A percentile compares a stretch with the other conserved stretches of the same genome.
phyloP scores from a whole-genome alignment of 768 basidiomycete genomes.

The Tephrocybe rancida region DNA sequence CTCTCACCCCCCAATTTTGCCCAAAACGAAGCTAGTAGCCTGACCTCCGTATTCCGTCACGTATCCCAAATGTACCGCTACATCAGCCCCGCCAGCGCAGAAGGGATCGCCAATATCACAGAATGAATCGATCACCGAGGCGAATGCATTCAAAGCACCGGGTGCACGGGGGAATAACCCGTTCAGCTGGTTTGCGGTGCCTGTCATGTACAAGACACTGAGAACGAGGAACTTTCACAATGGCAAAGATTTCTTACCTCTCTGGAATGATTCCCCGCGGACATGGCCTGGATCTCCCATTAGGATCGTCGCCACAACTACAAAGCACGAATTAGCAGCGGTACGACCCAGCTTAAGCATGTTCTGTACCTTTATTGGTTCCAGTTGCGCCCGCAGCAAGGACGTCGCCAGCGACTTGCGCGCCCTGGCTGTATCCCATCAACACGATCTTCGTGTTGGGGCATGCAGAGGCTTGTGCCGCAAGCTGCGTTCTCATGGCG shows the following conservation, averaged over 20 bases:
- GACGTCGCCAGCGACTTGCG: constrained; percentile 17
- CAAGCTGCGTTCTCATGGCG: constrained; percentile 11
- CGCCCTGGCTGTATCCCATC: constrained; percentile 17
- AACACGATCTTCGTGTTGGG: constrained; percentile 16
- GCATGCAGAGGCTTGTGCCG: constrained; percentile 10
- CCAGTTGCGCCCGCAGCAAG: constrained; percentile 11
- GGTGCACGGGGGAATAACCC: constrained; percentile 13
- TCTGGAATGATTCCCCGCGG: constrained; percentile 15
- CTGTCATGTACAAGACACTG: not conserved
- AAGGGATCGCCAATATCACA: constrained; percentile 30
- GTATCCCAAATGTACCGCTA: constrained; percentile 25
- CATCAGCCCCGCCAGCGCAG: constrained; percentile 26
- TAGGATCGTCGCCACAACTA: constrained; percentile 12
- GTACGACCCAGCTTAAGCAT: not conserved
- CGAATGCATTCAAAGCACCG: constrained; percentile 9
- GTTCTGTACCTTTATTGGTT: constrained; percentile 2
- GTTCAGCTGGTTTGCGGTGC: constrained; percentile 11
- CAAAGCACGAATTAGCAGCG: not conserved
- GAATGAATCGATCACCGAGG: constrained; percentile 17
- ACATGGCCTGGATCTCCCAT: constrained; percentile 18
- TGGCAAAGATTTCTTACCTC: not conserved
- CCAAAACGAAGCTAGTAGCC: constrained; percentile 26
- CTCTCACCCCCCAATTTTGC: constrained; percentile 26
- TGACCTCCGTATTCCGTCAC: constrained; percentile 26
- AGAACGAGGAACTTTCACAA: not conserved